A percentile compares a stretch with the other conserved stretches of the same genome.
Evolutionary conservation across 1,139 yeast genomes (phyloP).

Genomic region (Tardiomyces digboiensis): DNA sequence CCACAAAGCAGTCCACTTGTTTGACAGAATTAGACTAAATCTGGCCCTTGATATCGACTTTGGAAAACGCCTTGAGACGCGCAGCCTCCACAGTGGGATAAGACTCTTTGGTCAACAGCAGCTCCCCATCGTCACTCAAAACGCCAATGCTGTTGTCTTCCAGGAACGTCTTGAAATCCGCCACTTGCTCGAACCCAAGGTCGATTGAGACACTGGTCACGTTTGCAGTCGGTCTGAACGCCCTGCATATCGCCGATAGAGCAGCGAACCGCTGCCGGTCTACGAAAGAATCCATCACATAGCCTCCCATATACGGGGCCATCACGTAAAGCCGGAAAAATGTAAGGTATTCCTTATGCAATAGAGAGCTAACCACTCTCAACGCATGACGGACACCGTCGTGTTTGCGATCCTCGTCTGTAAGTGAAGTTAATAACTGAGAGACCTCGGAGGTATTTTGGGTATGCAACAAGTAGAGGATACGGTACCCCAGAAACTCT

Average conservation of each 20-base stretch:
- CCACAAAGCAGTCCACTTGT: no score
- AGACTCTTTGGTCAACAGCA: slow-evolving; percentile 35
- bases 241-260: slow-evolving; percentile 46
- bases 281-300: slow-evolving; percentile 38
- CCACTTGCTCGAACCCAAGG: slow-evolving; percentile 35
- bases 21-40: no score
- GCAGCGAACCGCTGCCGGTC: slow-evolving; percentile 53
- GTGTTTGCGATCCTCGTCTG: slow-evolving; percentile 17
- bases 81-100: slow-evolving; percentile 37
- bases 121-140: slow-evolving; percentile 28
- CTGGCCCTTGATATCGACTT: slow-evolving; percentile 91
- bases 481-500: slow-evolving; percentile 67
- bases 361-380: slow-evolving; percentile 33
- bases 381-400: slow-evolving; percentile 36
- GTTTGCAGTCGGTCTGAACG: slow-evolving; percentile 46
- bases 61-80: slow-evolving; percentile 37
- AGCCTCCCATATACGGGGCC: slow-evolving; percentile 34
- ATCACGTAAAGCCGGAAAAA: slow-evolving; percentile 38
- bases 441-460: slow-evolving; percentile 37
- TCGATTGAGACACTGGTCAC: slow-evolving; percentile 36
- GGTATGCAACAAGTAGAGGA: slow-evolving; percentile 76
- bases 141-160: slow-evolving; percentile 18
- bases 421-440: slow-evolving; percentile 12
- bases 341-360: slow-evolving; percentile 41
- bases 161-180: slow-evolving; percentile 34